phyloP scores from a whole-genome alignment of 2,329 filamentous ascomycete genomes.

The Septoria petroselini region DNA sequence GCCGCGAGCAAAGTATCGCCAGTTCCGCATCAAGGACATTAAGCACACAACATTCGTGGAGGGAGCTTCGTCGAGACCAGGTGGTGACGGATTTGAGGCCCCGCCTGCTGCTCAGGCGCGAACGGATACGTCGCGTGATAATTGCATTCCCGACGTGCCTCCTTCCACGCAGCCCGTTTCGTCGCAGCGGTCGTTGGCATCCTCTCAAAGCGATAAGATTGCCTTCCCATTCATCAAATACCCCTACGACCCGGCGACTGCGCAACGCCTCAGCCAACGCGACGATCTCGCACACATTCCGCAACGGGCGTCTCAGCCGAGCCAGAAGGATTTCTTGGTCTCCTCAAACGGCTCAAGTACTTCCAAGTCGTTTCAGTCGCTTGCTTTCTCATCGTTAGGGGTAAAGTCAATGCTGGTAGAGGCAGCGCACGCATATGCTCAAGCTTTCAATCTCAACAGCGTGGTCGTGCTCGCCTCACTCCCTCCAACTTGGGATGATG shows the following conservation, averaged over 20 bases:
- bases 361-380: conserved; percentile 5
- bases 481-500: conserved; percentile 46
- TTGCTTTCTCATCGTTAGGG: background rate
- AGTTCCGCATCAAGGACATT: conserved; percentile 31
- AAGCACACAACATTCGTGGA: conserved; percentile 11
- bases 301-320: conserved; percentile 16
- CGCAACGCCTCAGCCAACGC: conserved; percentile 64
- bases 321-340: conserved; percentile 8
- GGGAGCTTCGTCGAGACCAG: conserved; percentile 6
- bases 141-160: background rate
- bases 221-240: conserved; percentile 77
- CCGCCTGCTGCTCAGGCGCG: conserved; percentile 19
- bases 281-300: conserved; percentile 33
- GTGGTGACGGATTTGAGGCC: conserved; percentile 15
- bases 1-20: conserved; percentile 21
- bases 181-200: conserved; percentile 32
- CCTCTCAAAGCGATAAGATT: conserved; percentile 50
- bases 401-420: background rate
- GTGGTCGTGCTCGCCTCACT: conserved; percentile 39
- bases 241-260: conserved; percentile 62
- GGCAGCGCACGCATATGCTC: conserved; percentile 23
- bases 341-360: background rate
- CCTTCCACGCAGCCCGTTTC: conserved; percentile 27
- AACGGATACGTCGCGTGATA: background rate
- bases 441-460: conserved; percentile 25